Percentiles rank a stretch among this genome's conserved stretches.
Evolutionary conservation across 805 yeast genomes (phyloP).

Genomic region (Monosporozyma siamensis): DNA sequence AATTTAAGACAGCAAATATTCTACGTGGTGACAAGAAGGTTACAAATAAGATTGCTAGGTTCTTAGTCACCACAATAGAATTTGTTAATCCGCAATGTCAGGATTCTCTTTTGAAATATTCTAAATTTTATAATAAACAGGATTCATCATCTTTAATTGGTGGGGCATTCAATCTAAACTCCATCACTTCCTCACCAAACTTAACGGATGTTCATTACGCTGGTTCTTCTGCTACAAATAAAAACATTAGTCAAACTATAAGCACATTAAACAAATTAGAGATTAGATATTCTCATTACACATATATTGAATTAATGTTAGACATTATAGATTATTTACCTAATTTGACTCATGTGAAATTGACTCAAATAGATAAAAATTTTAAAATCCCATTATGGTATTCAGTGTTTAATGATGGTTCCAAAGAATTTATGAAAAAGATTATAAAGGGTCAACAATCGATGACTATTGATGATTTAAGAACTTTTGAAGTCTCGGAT

Average conservation of each 20-base stretch:
- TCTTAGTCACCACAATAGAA: slow-evolving; percentile 21
- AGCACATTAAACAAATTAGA: slow-evolving; percentile 11
- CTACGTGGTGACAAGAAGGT: not conserved
- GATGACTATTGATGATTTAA: slow-evolving; percentile 24
- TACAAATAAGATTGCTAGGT: slow-evolving; percentile 19
- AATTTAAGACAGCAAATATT: slow-evolving; percentile 18
- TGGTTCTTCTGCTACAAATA: slow-evolving; percentile 11
- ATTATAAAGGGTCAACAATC: slow-evolving; percentile 28
- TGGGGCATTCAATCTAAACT: slow-evolving; percentile 17
- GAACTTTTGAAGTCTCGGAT: slow-evolving; percentile 23
- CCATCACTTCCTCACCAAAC: slow-evolving; percentile 2
- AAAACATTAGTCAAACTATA: not conserved
- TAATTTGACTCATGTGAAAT: slow-evolving; percentile 34
- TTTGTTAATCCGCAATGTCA: slow-evolving; percentile 27
- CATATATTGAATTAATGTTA: slow-evolving; percentile 32
- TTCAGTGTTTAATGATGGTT: slow-evolving; percentile 28
- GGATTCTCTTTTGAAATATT: slow-evolving; percentile 27
- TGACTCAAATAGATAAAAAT: slow-evolving; percentile 42
- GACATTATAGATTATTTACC: slow-evolving; percentile 40
- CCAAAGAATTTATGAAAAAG: slow-evolving; percentile 27
- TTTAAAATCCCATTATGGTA: slow-evolving; percentile 44
- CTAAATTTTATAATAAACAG: slow-evolving; percentile 19
- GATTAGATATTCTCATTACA: slow-evolving; percentile 17
- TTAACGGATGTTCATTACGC: slow-evolving; percentile 6
- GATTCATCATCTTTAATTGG: slow-evolving; percentile 16